phyloP scores from a whole-genome alignment of 768 basidiomycete genomes.

The Kwoniella newhampshirensis region DNA sequence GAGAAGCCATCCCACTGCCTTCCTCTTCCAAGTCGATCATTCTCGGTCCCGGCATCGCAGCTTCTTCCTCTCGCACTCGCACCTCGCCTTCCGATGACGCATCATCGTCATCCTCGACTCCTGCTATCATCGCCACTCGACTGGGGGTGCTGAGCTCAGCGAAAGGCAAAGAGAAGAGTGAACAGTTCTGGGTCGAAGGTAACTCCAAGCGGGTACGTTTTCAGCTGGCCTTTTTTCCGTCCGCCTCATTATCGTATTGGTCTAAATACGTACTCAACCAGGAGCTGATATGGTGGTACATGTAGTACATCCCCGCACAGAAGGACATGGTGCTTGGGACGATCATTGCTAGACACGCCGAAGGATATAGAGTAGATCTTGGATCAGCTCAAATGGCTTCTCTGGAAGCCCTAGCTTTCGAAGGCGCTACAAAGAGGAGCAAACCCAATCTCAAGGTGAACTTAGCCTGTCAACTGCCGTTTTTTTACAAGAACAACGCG shows the following conservation, averaged over 20 bases:
- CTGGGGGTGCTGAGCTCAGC: constrained; percentile 33
- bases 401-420: constrained; percentile 88
- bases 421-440: constrained; percentile 91
- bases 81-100: constrained; percentile 1
- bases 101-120: constrained; percentile 46
- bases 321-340: constrained; percentile 88
- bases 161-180: constrained; percentile 58
- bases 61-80: constrained; percentile 59
- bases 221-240: constrained; percentile 1
- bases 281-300: neutral
- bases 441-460: constrained; percentile 86
- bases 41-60: constrained; percentile 69
- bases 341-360: constrained; percentile 73
- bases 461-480: too few species aligned
- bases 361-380: constrained; percentile 91
- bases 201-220: constrained; percentile 76
- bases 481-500: too few species aligned
- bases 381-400: constrained; percentile 81
- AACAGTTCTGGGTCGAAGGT: constrained; percentile 84
- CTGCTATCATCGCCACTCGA: constrained; percentile 50
- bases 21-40: constrained; percentile 57
- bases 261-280: neutral
- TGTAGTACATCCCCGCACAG: constrained; percentile 82
- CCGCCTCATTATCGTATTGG: constrained; percentile 9
- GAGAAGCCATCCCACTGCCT: constrained; percentile 68